Evolutionary conservation across 129 eudicot genomes (phyloP).

Genomic region (Centella asiatica): DNA sequence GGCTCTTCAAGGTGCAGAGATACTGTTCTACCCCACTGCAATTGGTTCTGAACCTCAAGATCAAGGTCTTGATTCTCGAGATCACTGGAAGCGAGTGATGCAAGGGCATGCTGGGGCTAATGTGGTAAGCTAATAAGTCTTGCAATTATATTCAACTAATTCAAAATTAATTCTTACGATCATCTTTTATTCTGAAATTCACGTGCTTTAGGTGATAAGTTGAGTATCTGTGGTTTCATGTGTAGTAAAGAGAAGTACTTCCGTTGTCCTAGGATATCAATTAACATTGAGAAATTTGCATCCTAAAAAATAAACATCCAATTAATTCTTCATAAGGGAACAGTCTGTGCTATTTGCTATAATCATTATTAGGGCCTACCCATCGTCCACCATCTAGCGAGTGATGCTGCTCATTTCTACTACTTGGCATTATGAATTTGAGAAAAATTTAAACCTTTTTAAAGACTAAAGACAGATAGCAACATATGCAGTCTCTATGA

Average conservation of each 20-base stretch:
- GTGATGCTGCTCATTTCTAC: too few relatives aligned
- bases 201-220: not conserved
- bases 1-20: conserved; percentile 99
- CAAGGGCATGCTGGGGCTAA: conserved; percentile 99
- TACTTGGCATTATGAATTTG: too few relatives aligned
- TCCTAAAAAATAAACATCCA: not conserved
- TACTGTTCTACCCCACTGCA: conserved; percentile 95
- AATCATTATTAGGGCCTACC: too few relatives aligned
- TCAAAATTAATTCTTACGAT: not conserved
- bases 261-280: conserved; percentile 6
- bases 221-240: not conserved
- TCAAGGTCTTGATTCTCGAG: conserved; percentile 89
- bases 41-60: conserved; percentile 99
- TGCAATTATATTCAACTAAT: not conserved
- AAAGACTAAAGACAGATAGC: too few relatives aligned
- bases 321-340: too few relatives aligned
- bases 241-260: too few relatives aligned
- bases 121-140: conserved; percentile 41
- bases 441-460: too few relatives aligned
- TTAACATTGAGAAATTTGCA: not conserved
- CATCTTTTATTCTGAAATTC: not conserved
- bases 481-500: too few relatives aligned
- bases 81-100: conserved; percentile 98
- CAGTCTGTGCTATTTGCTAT: too few relatives aligned
- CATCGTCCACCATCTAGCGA: too few relatives aligned